These are phyloP conservation scores for Diplosphaera chodatii DNA, from an alignment of 139 green algal genomes.

Conservation along the genomic window DNA sequence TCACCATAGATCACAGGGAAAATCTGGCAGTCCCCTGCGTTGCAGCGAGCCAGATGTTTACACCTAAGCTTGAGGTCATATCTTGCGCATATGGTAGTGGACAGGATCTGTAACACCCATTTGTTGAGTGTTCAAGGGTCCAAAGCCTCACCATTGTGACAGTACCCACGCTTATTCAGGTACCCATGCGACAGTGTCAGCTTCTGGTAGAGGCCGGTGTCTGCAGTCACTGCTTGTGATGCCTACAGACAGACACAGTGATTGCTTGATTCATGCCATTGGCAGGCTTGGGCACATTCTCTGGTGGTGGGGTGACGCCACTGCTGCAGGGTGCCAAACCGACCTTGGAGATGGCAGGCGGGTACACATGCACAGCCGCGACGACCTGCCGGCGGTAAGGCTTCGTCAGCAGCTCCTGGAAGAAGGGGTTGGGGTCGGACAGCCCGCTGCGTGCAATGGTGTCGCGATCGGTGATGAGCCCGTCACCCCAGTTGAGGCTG, in stretches of 20 bases:
- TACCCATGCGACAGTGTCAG: constrained; percentile 25
- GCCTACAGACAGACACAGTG: no score
- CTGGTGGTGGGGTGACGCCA: no score
- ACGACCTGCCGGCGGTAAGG: constrained; percentile 32
- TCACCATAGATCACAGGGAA: constrained; percentile 41
- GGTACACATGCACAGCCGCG: constrained; percentile 4
- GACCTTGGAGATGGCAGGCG: constrained; percentile 4
- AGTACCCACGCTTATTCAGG: constrained; percentile 34
- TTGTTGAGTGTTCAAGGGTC: no score
- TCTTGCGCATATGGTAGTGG: no score
- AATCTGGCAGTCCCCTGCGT: constrained; percentile 12
- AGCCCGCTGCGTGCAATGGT: not conserved
- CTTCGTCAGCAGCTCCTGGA: constrained; percentile 26
- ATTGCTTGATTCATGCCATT: no score
- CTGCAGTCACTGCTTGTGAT: constrained; percentile 13
- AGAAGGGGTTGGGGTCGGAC: constrained; percentile 39
- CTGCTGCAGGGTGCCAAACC: no score
- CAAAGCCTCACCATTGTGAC: not conserved
- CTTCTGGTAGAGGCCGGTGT: constrained; percentile 8
- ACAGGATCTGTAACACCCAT: no score
- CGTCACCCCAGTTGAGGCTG: constrained; percentile 20
- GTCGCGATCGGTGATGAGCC: constrained; percentile 28
- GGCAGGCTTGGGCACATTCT: no score
- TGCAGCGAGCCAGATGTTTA: not conserved
- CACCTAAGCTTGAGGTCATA: no score